phyloP scores from a whole-genome alignment of 306 rosid species.

The Amphicarpaea edgeworthii region DNA sequence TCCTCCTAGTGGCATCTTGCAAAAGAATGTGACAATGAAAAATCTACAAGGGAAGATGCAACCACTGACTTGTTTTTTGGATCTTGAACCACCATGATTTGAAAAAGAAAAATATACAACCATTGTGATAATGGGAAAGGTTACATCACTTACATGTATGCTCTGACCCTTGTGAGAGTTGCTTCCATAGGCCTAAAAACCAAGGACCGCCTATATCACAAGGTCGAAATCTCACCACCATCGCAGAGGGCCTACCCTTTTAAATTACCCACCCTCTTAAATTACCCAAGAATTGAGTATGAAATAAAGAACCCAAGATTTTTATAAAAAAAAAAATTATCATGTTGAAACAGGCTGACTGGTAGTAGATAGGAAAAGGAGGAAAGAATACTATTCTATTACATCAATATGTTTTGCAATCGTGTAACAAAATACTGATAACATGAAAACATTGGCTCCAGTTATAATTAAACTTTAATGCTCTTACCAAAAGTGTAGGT shows the following conservation, averaged over 20 bases:
- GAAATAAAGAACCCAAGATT: background rate
- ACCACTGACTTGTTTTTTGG: conserved; percentile 7
- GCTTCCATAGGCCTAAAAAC: conserved; percentile 26
- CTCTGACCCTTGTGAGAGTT: background rate
- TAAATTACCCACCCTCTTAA: conserved; percentile 25
- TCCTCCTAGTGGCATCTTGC: background rate
- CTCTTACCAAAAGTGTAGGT: conserved; percentile 96
- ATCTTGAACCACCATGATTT: conserved; percentile 22
- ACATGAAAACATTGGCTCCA: conserved; percentile 15
- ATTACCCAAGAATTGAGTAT: conserved; percentile 27
- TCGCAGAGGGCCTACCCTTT: background rate
- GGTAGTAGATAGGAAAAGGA: background rate
- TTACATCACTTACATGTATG: no score
- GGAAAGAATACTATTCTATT: background rate
- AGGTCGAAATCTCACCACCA: background rate
- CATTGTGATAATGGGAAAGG: background rate
- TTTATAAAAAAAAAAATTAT: background rate
- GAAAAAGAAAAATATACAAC: conserved; percentile 4
- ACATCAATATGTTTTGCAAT: background rate
- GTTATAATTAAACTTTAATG: conserved; percentile 33
- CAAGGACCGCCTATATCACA: conserved; percentile 9
- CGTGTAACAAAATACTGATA: conserved; percentile 13
- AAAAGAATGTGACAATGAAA: background rate
- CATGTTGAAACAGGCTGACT: background rate
- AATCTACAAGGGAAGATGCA: background rate